Base-by-base conservation (phyloP, 2,329 filamentous ascomycete species). In the Exophiala dermatitidis region DNA sequence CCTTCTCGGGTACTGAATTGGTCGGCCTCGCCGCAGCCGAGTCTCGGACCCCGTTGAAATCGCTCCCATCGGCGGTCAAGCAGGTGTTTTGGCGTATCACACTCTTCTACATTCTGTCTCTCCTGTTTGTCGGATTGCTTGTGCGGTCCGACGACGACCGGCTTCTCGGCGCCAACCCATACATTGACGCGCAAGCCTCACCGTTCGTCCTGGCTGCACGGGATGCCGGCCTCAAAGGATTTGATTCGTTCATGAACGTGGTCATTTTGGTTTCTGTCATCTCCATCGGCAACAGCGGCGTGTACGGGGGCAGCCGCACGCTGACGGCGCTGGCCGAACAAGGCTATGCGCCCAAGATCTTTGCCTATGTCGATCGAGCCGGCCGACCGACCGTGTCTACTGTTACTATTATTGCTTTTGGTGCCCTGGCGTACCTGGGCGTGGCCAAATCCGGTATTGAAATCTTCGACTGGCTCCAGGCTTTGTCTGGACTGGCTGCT, bases 181-280 rank as follows among this genome's bases (percentile, higher is more conserved):
- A 64, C 7, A 63, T 67, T 31, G 67, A 71, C 53, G 69, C 70
- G 34, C 68, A 68, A 26, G 74, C 76, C 3, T 82, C 79, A 0
- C 84, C 84, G 0, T 85, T 86, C 62, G 83, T 86, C 54, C 78
- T 87, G 59, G 79, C 80, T 29, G 79, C 81, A 53, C 69, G 77
- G 52, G 72, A 81, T 54, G 82, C 82, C 3, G 80, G 81, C 37
- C 78, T 87, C 42, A 65, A 65, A 0, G 77, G 77, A 1, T 74
- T 85, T n/a, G 80, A 81, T 34, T 77, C 75, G 30, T 77, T 86
- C 60, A 81, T 87, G 72, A 86, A 86, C 12, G 77, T 75, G 4
- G 73, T 85, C 9, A 57, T 78, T 0, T 70, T 84, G 37, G 84
- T 83, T 63, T 71, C 79, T 3, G 80, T 83, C 41, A 67, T 82